Evolutionary conservation across 768 basidiomycete species (phyloP), one percentile per base, ranked within the genome.

Genomic region (Amyloporia xantha): DNA sequence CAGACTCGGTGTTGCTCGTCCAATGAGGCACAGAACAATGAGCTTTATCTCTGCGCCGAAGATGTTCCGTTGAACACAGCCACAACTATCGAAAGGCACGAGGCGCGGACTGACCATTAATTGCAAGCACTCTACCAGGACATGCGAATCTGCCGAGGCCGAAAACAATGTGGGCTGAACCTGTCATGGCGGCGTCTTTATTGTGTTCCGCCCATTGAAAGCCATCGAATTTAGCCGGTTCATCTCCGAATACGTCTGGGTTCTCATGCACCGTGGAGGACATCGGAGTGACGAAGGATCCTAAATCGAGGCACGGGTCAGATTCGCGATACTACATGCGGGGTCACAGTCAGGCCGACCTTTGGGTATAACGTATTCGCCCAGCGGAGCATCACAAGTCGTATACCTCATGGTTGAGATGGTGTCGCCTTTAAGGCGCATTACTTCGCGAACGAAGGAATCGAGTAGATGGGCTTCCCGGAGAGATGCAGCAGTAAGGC

Each of bases 381-480:
- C 66, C 41, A 66, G 51, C 5, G 52, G 46, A 3, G 54, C 53
- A 26, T 67, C 64, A 26, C 53, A 45, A 3, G 60, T 63, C 6
- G 68, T 66, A 45, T 57, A 41, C 4, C 68, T 56, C 40, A 60
- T 59, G 6, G 56, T 54, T 17, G 59, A 58, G 36, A 69, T 57
- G 5, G 65, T 66, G 44, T 67, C 66, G 15, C 68, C 68, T 50
- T 69, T 69, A 11, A 64, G 62, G 13, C 66, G 63, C 62, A 69
- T 59, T 11, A 69, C 68, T 43, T 69, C 66, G 3, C 68, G 63
- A 24, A 68, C 62, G 54, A 69, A 69, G 1, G 66, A 66, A 47
- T 69, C 68, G 15, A 66, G 47, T 28, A 57, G 47, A 12, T 52
- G 54, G 1, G 62, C 60, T 12, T 61, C 61, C n/a, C 61, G 61